Evolutionary conservation across 768 basidiomycete genomes (phyloP), one percentile per base, ranked within the genome.

Genomic region (Phylloporus rhodoxanthus): DNA sequence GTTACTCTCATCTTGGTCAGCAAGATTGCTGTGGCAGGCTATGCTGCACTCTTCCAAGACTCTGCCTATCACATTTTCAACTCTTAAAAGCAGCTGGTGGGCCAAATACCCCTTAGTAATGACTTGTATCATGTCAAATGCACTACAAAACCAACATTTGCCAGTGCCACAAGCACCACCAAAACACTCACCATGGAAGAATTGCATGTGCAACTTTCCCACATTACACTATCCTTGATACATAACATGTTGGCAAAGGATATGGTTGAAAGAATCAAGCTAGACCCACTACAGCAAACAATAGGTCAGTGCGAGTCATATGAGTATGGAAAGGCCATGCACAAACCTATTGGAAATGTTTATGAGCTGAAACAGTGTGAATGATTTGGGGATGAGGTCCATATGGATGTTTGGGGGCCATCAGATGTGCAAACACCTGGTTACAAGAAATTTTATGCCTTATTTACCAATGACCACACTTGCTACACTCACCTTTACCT

Each of bases 261-360:
- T 1, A 46, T 45, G 25, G 40, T 56, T 21, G 21, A 48, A 4
- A 48, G 48, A 5, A 21, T 55, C 5, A 45, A 13, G 14, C 38
- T 48, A 1, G 43, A 57, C 13, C 40, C 38, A 28, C 25, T 19
- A 3, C 41, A 45, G 23, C 10, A 25, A 5, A 47, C 50, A 3
- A 54, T 57, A 48, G 51, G 44, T 15, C 32, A 43, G n/a, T 58
- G 54, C 28, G 32, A 47, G 14, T 50, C 54, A 13, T 58, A 51
- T 10, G 32, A 50, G 29, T 53, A 56, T 25, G 51, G 48, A 7
- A 58, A 58, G 21, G 37, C 30, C 1, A 43, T 43, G 1, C 14
- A 25, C n/a, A n/a, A n/a, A n/a, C n/a, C n/a, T n/a, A n/a, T n/a
- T n/a, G n/a, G n/a, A n/a, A n/a, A n/a, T n/a, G 32, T 26, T 3